Evolutionary conservation across 305 asterid species (phyloP).

Genomic region (Fraxinus baroniana): DNA sequence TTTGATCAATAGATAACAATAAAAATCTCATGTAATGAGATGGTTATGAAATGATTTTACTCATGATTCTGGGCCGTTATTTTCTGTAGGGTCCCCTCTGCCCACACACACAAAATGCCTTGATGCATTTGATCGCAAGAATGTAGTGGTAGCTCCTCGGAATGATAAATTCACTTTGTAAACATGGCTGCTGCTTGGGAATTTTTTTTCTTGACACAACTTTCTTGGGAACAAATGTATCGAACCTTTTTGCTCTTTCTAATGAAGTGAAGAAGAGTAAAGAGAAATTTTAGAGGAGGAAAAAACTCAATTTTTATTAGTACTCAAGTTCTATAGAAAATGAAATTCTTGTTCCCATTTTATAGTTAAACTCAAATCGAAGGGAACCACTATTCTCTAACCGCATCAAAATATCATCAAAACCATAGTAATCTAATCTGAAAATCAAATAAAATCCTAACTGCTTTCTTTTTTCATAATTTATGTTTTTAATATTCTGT

Average conservation of each 20-base stretch:
- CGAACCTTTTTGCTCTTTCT: background rate
- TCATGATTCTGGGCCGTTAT: background rate
- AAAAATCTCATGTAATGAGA: background rate
- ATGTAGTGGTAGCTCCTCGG: background rate
- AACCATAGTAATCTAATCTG: background rate
- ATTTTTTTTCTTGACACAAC: background rate
- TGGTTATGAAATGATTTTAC: background rate
- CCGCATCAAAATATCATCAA: background rate
- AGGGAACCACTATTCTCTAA: background rate
- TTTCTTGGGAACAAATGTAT: background rate
- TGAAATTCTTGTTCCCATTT: constrained; percentile 1
- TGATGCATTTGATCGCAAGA: background rate
- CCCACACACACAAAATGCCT: background rate
- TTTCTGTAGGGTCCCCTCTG: background rate
- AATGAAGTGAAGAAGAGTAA: background rate
- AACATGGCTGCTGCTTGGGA: background rate
- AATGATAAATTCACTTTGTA: background rate
- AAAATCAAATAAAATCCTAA: background rate
- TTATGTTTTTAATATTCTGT: background rate
- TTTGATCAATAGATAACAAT: background rate
- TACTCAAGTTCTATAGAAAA: background rate
- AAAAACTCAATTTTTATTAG: background rate
- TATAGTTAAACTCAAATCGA: background rate
- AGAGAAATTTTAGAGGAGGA: background rate
- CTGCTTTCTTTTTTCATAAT: background rate